phyloP scores from a whole-genome alignment of 75 land plant genomes.

The Picea glauca region DNA sequence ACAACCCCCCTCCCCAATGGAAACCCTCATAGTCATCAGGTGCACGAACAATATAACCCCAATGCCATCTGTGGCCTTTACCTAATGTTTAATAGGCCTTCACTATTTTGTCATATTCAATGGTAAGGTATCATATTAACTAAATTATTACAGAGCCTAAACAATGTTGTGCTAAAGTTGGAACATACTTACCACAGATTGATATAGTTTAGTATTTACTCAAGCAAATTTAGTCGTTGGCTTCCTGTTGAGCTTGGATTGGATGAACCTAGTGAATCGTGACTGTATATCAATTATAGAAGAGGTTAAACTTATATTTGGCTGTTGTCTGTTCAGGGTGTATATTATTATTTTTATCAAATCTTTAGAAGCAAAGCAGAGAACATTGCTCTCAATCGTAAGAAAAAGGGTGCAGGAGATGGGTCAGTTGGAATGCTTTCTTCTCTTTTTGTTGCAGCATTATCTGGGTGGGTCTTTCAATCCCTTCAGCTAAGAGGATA shows the following conservation, averaged over 20 bases:
- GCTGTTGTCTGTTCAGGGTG: conserved; percentile 62
- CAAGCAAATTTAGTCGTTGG: background rate
- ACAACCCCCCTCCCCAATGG: too few species aligned
- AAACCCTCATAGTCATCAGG: too few species aligned
- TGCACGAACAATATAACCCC: too few species aligned
- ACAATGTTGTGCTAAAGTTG: background rate
- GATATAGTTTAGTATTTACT: background rate
- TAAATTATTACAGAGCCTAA: background rate
- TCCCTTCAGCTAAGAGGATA: background rate
- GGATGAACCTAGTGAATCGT: background rate
- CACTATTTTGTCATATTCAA: background rate
- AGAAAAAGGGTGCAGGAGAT: conserved; percentile 81
- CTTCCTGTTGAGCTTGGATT: conserved; percentile 4
- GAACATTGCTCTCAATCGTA: conserved; percentile 48
- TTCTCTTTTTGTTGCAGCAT: conserved; percentile 88
- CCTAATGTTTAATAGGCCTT: too few species aligned
- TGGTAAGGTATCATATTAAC: background rate
- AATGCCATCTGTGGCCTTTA: too few species aligned
- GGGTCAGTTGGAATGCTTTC: conserved; percentile 93
- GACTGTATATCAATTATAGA: background rate
- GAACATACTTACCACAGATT: background rate
- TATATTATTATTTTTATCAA: conserved; percentile 99
- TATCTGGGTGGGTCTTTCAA: conserved; percentile 59
- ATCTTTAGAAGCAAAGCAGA: conserved; percentile 87
- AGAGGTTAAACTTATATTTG: background rate